Evolutionary conservation across 306 rosid genomes (phyloP), one percentile per base, ranked within the genome.

Genomic region (Ammopiptanthus mongolicus): DNA sequence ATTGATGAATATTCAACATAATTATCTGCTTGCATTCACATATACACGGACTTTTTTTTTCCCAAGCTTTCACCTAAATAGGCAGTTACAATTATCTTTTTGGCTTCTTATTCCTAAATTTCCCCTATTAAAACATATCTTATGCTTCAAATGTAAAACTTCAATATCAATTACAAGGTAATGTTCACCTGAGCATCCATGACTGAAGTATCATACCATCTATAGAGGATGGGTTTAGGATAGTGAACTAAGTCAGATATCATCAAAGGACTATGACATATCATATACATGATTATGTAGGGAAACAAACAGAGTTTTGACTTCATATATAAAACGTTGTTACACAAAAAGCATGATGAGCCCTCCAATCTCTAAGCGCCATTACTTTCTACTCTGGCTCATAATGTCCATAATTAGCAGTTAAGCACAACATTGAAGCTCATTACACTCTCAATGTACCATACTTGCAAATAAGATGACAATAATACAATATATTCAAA

Each of bases 171-270:
- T 29, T 25, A 57, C 2, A 56, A 55, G 39, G 9, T 2, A 41
- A 74, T 33, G 41, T 33, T 53, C 46, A 55, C 3, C 1, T 50
- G 68, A 14, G 68, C 42, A 71, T 39, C 37, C 8, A 3, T 15
- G 65, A 41, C 36, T 44, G 79, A 75, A 56, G 44, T 75, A 17
- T 23, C 13, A 70, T 80, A 94, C 98, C 96, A 91, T 85, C 22
- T 75, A 75, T 72, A 78, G 69, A 66, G 64, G 84, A 61, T 33
- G 62, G 28, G 86, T 31, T 64, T 62, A 84, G 33, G 93, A 85
- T 3, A 86, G 83, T 22, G 93, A 2, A 23, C 25, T 23, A 41
- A 60, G 55, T 84, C 56, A 79, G 64, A 14, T 46, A 70, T 59
- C 36, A 76, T 33, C 13, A 78, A 77, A 70, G 18, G 44, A 75